Percentiles rank a stretch among this genome's conserved stretches.
These are phyloP conservation scores for Colletotrichum lindemuthianum DNA, from an alignment of 2,329 filamentous ascomycete species.

Conservation along the genomic window DNA sequence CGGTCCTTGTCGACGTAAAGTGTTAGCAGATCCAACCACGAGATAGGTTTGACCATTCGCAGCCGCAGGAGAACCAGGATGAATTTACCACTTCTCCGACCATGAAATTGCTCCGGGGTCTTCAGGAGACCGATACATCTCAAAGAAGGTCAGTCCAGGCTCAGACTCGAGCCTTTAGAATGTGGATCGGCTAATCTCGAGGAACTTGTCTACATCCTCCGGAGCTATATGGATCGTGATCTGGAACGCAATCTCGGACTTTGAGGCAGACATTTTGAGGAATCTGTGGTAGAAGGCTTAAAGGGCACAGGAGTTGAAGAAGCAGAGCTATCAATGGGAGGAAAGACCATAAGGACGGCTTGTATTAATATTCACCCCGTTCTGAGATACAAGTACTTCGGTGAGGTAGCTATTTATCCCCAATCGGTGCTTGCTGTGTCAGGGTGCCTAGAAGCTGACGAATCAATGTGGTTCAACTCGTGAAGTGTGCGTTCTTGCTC, in stretches of 20 bases:
- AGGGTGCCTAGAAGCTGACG: too few species aligned
- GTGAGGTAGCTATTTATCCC: too few species aligned
- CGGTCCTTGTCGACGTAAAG: neutral
- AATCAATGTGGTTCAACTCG: too few species aligned
- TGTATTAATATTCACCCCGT: too few species aligned
- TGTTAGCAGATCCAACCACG: neutral
- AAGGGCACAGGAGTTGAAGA: too few species aligned
- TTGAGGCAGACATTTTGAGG: neutral
- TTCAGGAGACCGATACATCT: constrained; percentile 49
- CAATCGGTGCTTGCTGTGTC: too few species aligned
- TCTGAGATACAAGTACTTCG: too few species aligned
- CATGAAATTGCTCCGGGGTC: constrained; percentile 50
- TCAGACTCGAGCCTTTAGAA: constrained; percentile 54
- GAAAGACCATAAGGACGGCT: too few species aligned
- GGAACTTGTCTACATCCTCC: neutral
- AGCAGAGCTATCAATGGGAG: too few species aligned
- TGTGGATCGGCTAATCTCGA: constrained; percentile 41
- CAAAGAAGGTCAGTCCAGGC: constrained; percentile 56
- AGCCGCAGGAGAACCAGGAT: neutral
- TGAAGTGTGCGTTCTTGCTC: too few species aligned
- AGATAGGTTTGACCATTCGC: too few species aligned
- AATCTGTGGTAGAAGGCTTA: too few species aligned
- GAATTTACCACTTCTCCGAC: constrained; percentile 52
- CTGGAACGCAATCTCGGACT: neutral
- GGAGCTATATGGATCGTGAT: neutral